phyloP scores from a whole-genome alignment of 257 asterid genomes.

The Lavandula angustifolia region DNA sequence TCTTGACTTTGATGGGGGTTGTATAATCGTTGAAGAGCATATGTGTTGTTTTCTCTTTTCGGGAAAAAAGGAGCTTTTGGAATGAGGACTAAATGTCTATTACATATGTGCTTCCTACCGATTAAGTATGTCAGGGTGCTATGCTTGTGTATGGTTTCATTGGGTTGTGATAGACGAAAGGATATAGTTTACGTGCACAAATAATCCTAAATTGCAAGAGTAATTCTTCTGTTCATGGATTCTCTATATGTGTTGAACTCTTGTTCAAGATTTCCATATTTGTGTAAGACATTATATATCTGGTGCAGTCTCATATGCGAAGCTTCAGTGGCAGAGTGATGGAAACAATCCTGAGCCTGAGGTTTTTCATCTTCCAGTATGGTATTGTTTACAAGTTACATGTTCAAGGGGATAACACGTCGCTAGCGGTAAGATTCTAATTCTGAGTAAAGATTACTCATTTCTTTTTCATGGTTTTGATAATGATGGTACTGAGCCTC shows the following conservation, averaged over 20 bases:
- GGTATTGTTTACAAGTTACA: conserved; percentile 84
- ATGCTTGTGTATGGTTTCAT: no score
- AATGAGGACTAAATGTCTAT: background rate
- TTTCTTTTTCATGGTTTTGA: conserved; percentile 11
- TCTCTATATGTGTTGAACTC: no score
- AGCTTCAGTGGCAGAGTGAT: conserved; percentile 83
- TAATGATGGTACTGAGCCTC: background rate
- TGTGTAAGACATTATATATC: conserved; percentile 31
- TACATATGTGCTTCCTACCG: no score
- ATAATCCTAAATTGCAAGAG: no score
- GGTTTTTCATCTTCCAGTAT: conserved; percentile 92
- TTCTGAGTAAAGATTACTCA: conserved; percentile 16
- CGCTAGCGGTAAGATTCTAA: conserved; percentile 63
- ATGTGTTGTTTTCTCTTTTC: background rate
- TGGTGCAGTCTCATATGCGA: conserved; percentile 89
- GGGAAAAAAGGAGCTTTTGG: background rate
- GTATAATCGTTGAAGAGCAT: conserved; percentile 4
- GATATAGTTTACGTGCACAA: no score
- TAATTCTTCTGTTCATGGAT: background rate
- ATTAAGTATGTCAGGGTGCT: background rate
- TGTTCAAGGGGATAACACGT: conserved; percentile 66
- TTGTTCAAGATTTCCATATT: conserved; percentile 14
- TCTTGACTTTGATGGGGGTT: conserved; percentile 22
- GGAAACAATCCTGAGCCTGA: conserved; percentile 87
- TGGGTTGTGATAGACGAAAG: no score